Conservation (phyloP, 768 basidiomycete genomes). For the Mycena leptocephala region DNA sequence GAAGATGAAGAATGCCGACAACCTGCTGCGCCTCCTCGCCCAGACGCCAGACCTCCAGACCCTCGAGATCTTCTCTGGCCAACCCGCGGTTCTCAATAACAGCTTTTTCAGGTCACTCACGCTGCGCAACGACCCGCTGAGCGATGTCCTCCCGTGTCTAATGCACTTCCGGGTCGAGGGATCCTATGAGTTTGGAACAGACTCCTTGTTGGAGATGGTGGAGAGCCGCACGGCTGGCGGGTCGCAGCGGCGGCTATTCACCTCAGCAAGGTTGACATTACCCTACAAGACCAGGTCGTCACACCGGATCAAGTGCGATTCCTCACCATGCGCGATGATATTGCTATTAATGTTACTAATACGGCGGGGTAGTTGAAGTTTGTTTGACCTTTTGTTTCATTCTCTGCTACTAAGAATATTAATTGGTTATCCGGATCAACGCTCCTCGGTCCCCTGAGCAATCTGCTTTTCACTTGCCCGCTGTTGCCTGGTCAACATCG, state of each 20-base stretch:
- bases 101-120: neutral
- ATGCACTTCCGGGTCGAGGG: neutral
- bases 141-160: neutral
- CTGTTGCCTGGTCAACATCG: neutral
- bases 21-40: neutral
- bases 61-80: neutral
- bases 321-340: neutral
- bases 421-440: no score
- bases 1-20: no score
- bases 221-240: neutral
- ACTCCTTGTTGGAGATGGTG: neutral
- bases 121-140: neutral
- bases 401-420: neutral
- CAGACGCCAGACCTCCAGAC: neutral
- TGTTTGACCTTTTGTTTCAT: neutral
- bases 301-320: no score
- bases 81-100: neutral
- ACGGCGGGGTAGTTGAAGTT: neutral
- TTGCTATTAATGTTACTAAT: neutral
- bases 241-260: neutral
- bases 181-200: neutral
- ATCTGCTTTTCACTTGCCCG: neutral
- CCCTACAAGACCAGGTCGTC: no score
- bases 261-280: neutral
- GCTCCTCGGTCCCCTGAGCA: no score